Evolutionary conservation across 2,329 filamentous ascomycete genomes (phyloP).

Genomic region (Raffaelea ambrosiae): DNA sequence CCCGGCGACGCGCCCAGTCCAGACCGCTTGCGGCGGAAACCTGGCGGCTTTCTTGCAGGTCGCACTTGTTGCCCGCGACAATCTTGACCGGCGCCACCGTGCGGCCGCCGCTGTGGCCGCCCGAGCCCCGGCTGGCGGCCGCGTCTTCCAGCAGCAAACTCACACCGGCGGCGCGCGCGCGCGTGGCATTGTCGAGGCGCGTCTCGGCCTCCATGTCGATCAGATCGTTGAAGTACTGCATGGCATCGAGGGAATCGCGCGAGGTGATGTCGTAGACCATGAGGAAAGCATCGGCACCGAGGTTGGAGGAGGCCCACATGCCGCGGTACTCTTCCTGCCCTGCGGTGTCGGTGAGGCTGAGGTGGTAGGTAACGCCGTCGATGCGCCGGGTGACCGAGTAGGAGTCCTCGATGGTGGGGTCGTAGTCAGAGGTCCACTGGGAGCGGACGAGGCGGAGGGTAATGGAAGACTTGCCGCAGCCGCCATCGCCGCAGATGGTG

Average conservation of each 20-base stretch:
- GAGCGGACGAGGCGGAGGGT: conserved; percentile 74
- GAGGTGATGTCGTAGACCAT: conserved; percentile 84
- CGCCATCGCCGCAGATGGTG: conserved; percentile 80
- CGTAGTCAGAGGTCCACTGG: conserved; percentile 78
- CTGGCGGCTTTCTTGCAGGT: conserved; percentile 60
- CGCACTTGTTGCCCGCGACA: conserved; percentile 80
- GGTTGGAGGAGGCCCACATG: conserved; percentile 74
- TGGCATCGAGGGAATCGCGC: conserved; percentile 55
- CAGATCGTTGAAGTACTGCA: conserved; percentile 73
- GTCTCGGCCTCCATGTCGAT: conserved; percentile 77
- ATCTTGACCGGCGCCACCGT: conserved; percentile 70
- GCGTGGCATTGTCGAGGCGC: conserved; percentile 54
- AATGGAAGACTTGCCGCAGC: conserved; percentile 78
- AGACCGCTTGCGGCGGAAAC: conserved; percentile 63
- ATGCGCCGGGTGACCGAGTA: conserved; percentile 75
- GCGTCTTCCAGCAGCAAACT: conserved; percentile 15
- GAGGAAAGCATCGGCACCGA: conserved; percentile 73
- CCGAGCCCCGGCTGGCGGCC: conserved; percentile 17
- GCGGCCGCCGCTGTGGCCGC: conserved; percentile 28
- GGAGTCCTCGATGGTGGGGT: conserved; percentile 75
- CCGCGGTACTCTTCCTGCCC: conserved; percentile 87
- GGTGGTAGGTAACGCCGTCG: conserved; percentile 72
- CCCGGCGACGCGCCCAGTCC: conserved; percentile 64
- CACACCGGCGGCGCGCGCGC: conserved; percentile 34
- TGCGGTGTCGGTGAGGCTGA: conserved; percentile 73